Conservation (phyloP, 805 yeast genomes). For the Cyberlindnera japonica region DNA sequence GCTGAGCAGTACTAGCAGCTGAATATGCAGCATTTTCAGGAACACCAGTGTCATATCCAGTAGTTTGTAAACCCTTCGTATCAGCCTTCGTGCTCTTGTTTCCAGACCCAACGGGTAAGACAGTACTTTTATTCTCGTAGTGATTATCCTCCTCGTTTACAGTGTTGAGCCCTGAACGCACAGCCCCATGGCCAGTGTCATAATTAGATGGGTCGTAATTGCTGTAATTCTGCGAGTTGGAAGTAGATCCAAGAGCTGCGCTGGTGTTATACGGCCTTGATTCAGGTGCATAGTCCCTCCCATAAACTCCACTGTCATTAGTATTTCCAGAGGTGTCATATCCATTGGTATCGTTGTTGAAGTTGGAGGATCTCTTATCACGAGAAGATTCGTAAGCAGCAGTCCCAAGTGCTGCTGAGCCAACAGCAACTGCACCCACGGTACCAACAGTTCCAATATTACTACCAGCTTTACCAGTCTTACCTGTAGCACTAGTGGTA, state of each 20-base stretch:
- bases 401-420: too few relatives aligned
- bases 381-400: background rate
- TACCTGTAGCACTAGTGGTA: background rate
- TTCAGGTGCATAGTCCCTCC: conserved; percentile 1
- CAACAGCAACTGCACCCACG: conserved; percentile 1
- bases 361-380: background rate
- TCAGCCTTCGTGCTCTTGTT: conserved; percentile 10
- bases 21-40: conserved; percentile 16
- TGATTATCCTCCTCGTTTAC: conserved; percentile 2
- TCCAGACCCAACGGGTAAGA: conserved; percentile 18
- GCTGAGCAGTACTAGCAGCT: conserved; percentile 19
- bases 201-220: conserved; percentile 6
- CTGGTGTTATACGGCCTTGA: conserved; percentile 7
- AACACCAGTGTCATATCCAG: conserved; percentile 19
- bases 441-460: conserved; percentile 1
- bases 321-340: conserved; percentile 16
- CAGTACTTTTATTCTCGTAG: conserved; percentile 25
- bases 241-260: conserved; percentile 8
- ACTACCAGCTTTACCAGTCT: background rate
- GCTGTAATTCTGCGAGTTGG: too few relatives aligned
- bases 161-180: conserved; percentile 17
- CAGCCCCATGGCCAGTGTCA: conserved; percentile 18
- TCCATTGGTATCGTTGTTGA: background rate
- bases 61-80: conserved; percentile 14
- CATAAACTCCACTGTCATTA: conserved; percentile 2